Evolutionary conservation across 345 rosid genomes (phyloP).

Genomic region (Eucalyptus cladocalyx): DNA sequence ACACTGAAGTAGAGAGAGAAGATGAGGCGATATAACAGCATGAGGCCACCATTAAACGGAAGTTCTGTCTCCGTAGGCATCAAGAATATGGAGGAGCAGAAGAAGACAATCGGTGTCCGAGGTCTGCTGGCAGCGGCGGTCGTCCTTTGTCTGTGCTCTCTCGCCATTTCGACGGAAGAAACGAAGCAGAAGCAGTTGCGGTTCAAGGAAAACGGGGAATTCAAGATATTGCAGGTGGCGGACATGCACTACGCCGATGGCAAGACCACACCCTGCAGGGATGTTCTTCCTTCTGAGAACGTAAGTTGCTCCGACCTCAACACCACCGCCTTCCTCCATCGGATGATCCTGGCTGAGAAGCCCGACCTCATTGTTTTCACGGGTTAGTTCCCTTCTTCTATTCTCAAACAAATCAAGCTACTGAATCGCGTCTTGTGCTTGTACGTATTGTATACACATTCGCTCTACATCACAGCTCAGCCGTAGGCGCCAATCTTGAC

Average conservation of each 20-base stretch:
- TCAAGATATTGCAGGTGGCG: constrained; percentile 85
- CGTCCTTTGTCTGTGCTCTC: background rate
- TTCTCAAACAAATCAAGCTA: background rate
- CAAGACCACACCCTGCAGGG: constrained; percentile 34
- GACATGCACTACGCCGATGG: constrained; percentile 90
- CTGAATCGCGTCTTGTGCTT: background rate
- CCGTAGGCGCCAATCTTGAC: background rate
- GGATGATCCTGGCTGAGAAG: constrained; percentile 70
- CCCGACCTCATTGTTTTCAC: constrained; percentile 86
- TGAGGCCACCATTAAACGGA: background rate
- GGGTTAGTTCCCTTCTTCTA: constrained; percentile 17
- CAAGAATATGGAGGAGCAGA: background rate
- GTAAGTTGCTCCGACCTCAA: constrained; percentile 74
- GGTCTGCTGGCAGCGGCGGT: background rate
- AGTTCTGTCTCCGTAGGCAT: background rate
- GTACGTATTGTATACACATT: background rate
- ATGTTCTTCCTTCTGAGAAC: constrained; percentile 42
- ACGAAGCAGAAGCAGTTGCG: constrained; percentile 18
- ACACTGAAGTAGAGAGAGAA: background rate
- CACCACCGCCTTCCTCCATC: constrained; percentile 58
- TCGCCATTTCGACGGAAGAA: background rate
- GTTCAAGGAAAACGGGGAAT: constrained; percentile 40
- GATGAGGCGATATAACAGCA: background rate
- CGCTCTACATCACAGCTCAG: background rate
- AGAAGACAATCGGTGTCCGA: background rate